These are phyloP conservation scores for Ophiosphaerella korrae DNA, from an alignment of 2,329 filamentous ascomycete genomes.

Conservation along the genomic window DNA sequence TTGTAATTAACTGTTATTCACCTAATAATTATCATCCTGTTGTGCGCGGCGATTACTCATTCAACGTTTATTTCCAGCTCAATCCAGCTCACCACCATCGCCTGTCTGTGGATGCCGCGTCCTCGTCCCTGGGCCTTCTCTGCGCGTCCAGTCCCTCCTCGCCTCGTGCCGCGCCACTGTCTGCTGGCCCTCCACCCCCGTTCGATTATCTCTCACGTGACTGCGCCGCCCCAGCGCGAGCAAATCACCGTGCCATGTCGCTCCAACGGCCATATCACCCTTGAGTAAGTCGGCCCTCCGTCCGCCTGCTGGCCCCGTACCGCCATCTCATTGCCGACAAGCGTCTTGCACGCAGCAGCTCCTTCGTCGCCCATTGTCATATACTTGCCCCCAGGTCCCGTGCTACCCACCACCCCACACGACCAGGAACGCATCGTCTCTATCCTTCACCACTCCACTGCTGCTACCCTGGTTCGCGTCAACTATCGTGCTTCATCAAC, in stretches of 20 bases:
- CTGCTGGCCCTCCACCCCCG: slow-evolving; percentile 9
- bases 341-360: slow-evolving; percentile 40
- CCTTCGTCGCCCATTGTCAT: slow-evolving; percentile 43
- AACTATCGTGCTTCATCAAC: slow-evolving; percentile 50
- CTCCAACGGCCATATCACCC: slow-evolving; percentile 50
- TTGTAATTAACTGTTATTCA: no score
- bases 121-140: slow-evolving; percentile 11
- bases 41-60: no score
- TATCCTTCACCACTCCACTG: slow-evolving; percentile 43
- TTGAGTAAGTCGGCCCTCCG: slow-evolving; percentile 44
- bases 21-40: no score
- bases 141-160: slow-evolving; percentile 7
- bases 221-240: slow-evolving; percentile 29
- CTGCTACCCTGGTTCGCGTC: slow-evolving; percentile 51
- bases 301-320: background rate
- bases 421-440: slow-evolving; percentile 41
- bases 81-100: background rate
- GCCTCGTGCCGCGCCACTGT: background rate
- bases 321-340: slow-evolving; percentile 20
- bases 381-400: slow-evolving; percentile 52
- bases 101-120: slow-evolving; percentile 20
- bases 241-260: slow-evolving; percentile 45
- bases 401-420: slow-evolving; percentile 28
- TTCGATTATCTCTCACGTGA: slow-evolving; percentile 24
- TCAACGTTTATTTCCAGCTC: background rate